Base-by-base conservation (phyloP, 2,329 filamentous ascomycete genomes). In the Beauveria scarabaeidicola region DNA sequence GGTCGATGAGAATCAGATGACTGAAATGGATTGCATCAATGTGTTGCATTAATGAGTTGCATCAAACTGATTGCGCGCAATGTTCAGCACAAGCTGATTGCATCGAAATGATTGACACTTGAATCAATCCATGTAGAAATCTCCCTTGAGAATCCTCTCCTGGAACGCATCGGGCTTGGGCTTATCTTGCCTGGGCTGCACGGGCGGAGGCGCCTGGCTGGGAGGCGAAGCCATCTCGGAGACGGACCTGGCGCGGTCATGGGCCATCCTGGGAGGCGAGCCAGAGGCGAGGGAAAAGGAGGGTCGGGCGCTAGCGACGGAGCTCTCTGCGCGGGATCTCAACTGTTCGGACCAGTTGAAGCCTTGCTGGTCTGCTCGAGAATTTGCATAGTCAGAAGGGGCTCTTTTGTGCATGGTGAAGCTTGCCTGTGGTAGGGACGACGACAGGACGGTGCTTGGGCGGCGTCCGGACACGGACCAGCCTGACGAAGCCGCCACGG, bases 321-420 rank as follows among this genome's bases (percentile, higher is more conserved):
- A 87, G 75, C 91, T 92, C 78, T 96, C 91, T 68, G 92, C 92
- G 72, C 92, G 89, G 69, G 87, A 88, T 74, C 91, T 90, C 80
- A 97, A 85, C 78, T 96, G 92, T 79, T 97, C 93, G 71, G 91
- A 90, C 89, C 93, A 96, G 77, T 96, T 96, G 82, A 95, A 96
- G 74, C 90, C 90, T 81, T 73, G 71, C 69, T 94, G 91, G 81
- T 90, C 89, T 92, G 84, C 76, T 75, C 81, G 82, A 73, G 75
- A 74, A 77, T 72, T 69, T 64, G 75, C 76, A 75, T 76, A 77
- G 85, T 89, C 82, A 89, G 86, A 85, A 82, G 78, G 73, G 74
- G 79, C 76, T 85, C 70, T 75, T 72, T 77, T 72, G 73, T 74
- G 69, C 72, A 79, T 78, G 78, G 75, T 76, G 74, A 75, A 79